Percentiles rank a stretch among this genome's conserved stretches.
These are phyloP conservation scores for Penstemon barbatus DNA, from an alignment of 257 asterid genomes.

Conservation along the genomic window DNA sequence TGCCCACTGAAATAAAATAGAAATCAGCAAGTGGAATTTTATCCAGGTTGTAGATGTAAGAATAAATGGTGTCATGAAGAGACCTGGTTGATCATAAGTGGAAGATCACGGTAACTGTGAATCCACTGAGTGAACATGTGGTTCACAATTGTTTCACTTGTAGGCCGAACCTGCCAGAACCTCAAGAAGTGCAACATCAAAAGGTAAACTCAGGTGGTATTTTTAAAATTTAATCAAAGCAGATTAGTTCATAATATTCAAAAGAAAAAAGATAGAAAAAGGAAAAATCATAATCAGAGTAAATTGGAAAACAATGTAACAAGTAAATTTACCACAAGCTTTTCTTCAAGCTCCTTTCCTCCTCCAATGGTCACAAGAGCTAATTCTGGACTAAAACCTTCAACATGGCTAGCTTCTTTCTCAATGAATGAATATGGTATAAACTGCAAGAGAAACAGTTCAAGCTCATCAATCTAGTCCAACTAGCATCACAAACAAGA, in stretches of 20 bases:
- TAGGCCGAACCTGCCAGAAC: constrained; percentile 99
- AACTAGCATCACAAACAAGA: constrained; percentile 24
- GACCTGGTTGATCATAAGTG: constrained; percentile 98
- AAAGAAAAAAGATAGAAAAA: constrained; percentile 5
- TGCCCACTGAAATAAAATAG: constrained; percentile 71
- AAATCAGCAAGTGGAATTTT: constrained; percentile 5
- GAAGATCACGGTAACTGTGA: constrained; percentile 98
- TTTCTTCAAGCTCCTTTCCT: constrained; percentile 99
- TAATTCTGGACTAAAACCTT: constrained; percentile 97
- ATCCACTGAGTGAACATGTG: constrained; percentile 99
- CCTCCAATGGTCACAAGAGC: constrained; percentile 98
- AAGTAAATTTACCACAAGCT: constrained; percentile 82
- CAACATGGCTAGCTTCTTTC: constrained; percentile 98
- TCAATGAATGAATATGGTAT: constrained; percentile 95
- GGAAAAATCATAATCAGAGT: neutral
- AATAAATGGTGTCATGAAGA: constrained; percentile 20
- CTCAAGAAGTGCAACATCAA: constrained; percentile 75
- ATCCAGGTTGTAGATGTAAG: constrained; percentile 9
- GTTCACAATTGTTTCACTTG: constrained; percentile 98
- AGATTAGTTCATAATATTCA: neutral
- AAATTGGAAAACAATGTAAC: constrained; percentile 15
- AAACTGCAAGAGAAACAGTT: constrained; percentile 49
- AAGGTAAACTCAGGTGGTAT: constrained; percentile 49
- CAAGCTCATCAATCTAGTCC: constrained; percentile 20
- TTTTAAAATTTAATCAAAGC: constrained; percentile 27